phyloP scores from a whole-genome alignment of 768 basidiomycete genomes.

The Podaxis mareebaensis region DNA sequence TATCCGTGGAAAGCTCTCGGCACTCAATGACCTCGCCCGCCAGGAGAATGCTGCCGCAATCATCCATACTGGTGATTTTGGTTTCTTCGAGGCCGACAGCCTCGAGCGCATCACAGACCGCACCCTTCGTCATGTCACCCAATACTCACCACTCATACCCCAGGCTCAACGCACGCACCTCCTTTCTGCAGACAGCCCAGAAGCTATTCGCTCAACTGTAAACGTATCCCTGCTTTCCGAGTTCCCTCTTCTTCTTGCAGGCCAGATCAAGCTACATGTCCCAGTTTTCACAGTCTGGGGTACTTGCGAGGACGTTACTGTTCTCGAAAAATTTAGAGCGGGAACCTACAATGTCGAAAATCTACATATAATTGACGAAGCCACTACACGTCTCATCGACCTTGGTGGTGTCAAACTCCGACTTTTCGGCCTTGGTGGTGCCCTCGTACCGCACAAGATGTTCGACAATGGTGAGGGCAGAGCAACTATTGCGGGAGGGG shows the following conservation, averaged over 20 bases:
- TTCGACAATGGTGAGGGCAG: slow-evolving; percentile 92
- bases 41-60: slow-evolving; percentile 90
- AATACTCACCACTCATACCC: slow-evolving; percentile 94
- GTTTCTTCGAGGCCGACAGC: slow-evolving; percentile 88
- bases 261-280: slow-evolving; percentile 86
- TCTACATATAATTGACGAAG: slow-evolving; percentile 91
- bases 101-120: slow-evolving; percentile 92
- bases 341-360: slow-evolving; percentile 85
- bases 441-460: slow-evolving; percentile 92
- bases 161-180: slow-evolving; percentile 79
- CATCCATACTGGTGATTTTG: slow-evolving; percentile 99
- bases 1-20: slow-evolving; percentile 83
- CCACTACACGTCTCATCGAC: slow-evolving; percentile 89
- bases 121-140: slow-evolving; percentile 92
- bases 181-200: slow-evolving; percentile 68
- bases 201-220: slow-evolving; percentile 70
- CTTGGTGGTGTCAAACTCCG: slow-evolving; percentile 92
- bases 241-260: slow-evolving; percentile 88
- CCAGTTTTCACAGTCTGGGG: slow-evolving; percentile 98
- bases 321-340: slow-evolving; percentile 91
- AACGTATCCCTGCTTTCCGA: slow-evolving; percentile 85
- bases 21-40: slow-evolving; percentile 86
- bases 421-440: slow-evolving; percentile 94
- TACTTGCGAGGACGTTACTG: slow-evolving; percentile 91
- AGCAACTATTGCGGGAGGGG: slow-evolving; percentile 97